Base-by-base conservation (phyloP, 148 eudicot genomes). In the Amaranthus palmeri region DNA sequence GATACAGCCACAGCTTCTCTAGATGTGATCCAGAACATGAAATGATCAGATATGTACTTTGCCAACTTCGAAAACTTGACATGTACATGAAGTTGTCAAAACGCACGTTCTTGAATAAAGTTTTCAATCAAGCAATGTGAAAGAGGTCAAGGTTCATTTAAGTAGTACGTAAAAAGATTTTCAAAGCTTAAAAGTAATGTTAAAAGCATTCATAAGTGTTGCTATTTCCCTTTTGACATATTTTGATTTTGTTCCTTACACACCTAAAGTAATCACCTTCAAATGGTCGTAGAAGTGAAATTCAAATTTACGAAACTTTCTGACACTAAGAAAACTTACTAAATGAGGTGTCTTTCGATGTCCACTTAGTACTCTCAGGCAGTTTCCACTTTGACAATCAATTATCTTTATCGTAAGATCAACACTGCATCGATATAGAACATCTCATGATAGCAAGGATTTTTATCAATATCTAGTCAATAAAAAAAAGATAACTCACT, bases 261-360 rank as follows among this genome's bases (percentile, higher is more conserved):
- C 42, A 45, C 49, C 6, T 17, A n/a, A 36, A 44, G 44, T 15
- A 8, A 51, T 64, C 61, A 53, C 46, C 60, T 15, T 65, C 3
- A 65, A 54, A 51, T 63, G 63, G 54, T 14, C 41, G 46, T 4
- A 65, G 42, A 13, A 65, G 0, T 40, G 36, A 8, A 72, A 63
- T 10, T 18, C 67, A 9, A 6, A 7, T 14, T 15, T 43, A 59
- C 18, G 43, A 46, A 54, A 61, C 15, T 41, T 65, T 50, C 1
- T 52, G 54, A 73, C 7, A 65, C 2, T 44, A 14, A 65, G 6
- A 68, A 75, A 46, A 49, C 93, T 86, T 81, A 93, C 98, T 96
- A 93, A 96, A 96, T 96, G 90, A 42, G 98, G 98, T n/a, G 96
- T 93, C 79, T 96, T 88, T 72, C 98, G 89, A 75, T 93, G 98